phyloP scores from a whole-genome alignment of 306 rosid species.

The Vigna radiata region DNA sequence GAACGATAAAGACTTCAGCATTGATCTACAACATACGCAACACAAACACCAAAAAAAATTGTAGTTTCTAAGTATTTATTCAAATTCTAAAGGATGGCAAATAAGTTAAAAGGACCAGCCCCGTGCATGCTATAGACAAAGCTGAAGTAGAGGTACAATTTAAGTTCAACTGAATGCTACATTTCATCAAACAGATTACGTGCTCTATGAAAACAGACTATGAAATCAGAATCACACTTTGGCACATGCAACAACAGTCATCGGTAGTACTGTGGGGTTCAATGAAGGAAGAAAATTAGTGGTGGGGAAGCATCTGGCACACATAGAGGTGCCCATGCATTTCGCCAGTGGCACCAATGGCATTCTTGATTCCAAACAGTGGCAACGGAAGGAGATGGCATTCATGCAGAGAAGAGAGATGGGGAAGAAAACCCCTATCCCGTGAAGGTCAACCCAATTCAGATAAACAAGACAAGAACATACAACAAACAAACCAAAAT shows the following conservation, averaged over 20 bases:
- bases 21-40: neutral
- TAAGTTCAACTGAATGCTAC: neutral
- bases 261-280: no score
- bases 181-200: neutral
- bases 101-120: neutral
- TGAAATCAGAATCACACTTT: no score
- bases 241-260: no score
- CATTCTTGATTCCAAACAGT: no score
- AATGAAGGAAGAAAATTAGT: no score
- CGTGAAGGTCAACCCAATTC: neutral
- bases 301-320: no score
- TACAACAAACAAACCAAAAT: neutral
- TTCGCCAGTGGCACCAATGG: no score
- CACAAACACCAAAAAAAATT: neutral
- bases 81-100: neutral
- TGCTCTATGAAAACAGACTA: neutral
- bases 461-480: constrained; percentile 18
- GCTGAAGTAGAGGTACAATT: neutral
- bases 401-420: no score
- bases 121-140: neutral
- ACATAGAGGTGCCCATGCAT: no score
- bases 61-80: neutral
- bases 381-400: no score
- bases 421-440: no score
- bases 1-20: neutral